Evolutionary conservation across 2,329 filamentous ascomycete genomes (phyloP).

Genomic region (Aschersonia sp.): DNA sequence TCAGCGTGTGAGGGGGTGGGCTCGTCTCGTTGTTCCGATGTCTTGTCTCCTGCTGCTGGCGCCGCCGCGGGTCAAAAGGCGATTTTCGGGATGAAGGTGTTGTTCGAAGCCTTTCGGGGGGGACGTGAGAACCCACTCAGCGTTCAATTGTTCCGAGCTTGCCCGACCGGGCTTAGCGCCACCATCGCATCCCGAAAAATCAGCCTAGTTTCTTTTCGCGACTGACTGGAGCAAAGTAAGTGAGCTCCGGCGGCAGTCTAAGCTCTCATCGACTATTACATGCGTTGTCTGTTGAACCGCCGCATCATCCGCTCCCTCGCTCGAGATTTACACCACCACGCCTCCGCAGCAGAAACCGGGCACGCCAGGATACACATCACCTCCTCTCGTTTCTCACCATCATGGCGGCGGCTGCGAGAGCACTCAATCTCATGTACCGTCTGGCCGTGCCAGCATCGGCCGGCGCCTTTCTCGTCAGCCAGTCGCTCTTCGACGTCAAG

Average conservation of each 20-base stretch:
- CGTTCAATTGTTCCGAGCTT: conserved; percentile 15
- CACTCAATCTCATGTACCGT: conserved; percentile 47
- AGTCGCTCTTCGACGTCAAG: conserved; percentile 91
- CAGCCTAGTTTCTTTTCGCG: conserved; percentile 1
- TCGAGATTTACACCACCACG: not conserved
- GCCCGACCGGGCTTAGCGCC: conserved; percentile 18
- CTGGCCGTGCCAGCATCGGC: conserved; percentile 60
- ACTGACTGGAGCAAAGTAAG: too few species aligned
- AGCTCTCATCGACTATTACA: not conserved
- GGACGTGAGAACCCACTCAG: too few species aligned
- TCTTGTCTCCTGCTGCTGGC: not conserved
- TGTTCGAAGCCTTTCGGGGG: too few species aligned
- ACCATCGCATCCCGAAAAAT: conserved; percentile 8
- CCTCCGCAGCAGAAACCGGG: not conserved
- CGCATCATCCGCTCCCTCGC: too few species aligned
- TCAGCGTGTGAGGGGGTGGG: conserved; percentile 10
- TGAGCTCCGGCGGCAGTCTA: not conserved
- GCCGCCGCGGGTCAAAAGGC: not conserved
- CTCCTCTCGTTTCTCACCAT: not conserved
- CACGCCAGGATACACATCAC: too few species aligned
- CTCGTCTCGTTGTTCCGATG: not conserved
- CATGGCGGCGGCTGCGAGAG: conserved; percentile 40
- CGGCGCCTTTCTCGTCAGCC: conserved; percentile 52
- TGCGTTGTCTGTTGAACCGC: too few species aligned
- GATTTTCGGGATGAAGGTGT: not conserved